Conservation (phyloP, 129 eudicot species). For the Tanacetum coccineum region DNA sequence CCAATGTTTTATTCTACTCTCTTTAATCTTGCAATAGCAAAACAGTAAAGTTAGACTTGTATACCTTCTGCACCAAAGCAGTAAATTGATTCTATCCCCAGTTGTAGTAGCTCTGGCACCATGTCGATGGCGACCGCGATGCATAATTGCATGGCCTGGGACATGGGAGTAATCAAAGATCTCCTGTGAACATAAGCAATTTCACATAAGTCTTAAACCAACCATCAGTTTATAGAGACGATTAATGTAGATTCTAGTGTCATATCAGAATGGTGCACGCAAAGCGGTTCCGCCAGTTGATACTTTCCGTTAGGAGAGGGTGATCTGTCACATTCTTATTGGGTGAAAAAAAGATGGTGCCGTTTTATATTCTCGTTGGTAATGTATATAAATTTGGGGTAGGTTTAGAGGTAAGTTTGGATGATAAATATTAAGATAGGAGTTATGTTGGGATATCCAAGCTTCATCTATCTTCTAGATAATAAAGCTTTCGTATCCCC, state of each 20-base stretch:
- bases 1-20: neutral
- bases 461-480: too few relatives aligned
- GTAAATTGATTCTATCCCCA: slow-evolving; percentile 68
- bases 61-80: slow-evolving; percentile 94
- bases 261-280: neutral
- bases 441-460: too few relatives aligned
- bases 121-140: slow-evolving; percentile 94
- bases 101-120: slow-evolving; percentile 87
- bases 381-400: too few relatives aligned
- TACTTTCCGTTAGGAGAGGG: too few relatives aligned
- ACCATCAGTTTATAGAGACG: neutral
- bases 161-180: slow-evolving; percentile 76
- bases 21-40: neutral
- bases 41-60: neutral
- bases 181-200: slow-evolving; percentile 45
- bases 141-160: slow-evolving; percentile 79
- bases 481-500: too few relatives aligned
- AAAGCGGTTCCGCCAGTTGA: too few relatives aligned
- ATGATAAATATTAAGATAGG: too few relatives aligned
- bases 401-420: too few relatives aligned
- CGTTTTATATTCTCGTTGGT: too few relatives aligned
- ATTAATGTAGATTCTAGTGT: neutral
- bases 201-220: slow-evolving; percentile 18
- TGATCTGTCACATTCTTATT: too few relatives aligned
- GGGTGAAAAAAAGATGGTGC: too few relatives aligned